Evolutionary conservation across 2,329 filamentous ascomycete species (phyloP).

Genomic region (Fusarium sp.): DNA sequence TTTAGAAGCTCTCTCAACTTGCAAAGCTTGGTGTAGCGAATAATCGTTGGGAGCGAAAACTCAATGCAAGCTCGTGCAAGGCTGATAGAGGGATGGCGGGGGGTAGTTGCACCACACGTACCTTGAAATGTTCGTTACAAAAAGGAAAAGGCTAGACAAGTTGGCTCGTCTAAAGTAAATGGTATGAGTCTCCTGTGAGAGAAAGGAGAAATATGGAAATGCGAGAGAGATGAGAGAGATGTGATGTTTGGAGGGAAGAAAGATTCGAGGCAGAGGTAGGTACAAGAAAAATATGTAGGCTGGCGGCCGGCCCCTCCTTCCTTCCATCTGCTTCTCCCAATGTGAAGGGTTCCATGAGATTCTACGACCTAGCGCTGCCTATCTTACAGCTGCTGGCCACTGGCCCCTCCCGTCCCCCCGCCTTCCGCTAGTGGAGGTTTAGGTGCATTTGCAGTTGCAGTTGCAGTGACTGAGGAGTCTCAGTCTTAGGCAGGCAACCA

Average conservation of each 20-base stretch:
- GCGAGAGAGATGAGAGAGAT: constrained; percentile 38
- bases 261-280: constrained; percentile 44
- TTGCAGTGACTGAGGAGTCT: constrained; percentile 13
- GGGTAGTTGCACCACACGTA: constrained; percentile 34
- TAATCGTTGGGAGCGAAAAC: background rate
- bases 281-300: constrained; percentile 55
- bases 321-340: constrained; percentile 48
- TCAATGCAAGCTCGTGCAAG: constrained; percentile 15
- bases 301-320: constrained; percentile 48
- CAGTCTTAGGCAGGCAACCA: constrained; percentile 31
- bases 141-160: constrained; percentile 44
- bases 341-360: constrained; percentile 62
- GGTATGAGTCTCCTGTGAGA: constrained; percentile 42
- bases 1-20: constrained; percentile 7
- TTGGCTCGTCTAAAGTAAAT: constrained; percentile 45
- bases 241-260: constrained; percentile 44
- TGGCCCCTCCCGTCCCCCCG: constrained; percentile 18
- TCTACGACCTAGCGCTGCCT: constrained; percentile 53
- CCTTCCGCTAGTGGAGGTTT: constrained; percentile 16
- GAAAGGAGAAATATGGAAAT: constrained; percentile 30
- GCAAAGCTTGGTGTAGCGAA: background rate
- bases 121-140: constrained; percentile 47
- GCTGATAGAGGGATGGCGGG: constrained; percentile 20
- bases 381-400: constrained; percentile 8
- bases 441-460: background rate